A percentile compares a stretch with the other conserved stretches of the same genome.
Conservation (phyloP, 2,329 filamentous ascomycete genomes). For the Botrytis elliptica region DNA sequence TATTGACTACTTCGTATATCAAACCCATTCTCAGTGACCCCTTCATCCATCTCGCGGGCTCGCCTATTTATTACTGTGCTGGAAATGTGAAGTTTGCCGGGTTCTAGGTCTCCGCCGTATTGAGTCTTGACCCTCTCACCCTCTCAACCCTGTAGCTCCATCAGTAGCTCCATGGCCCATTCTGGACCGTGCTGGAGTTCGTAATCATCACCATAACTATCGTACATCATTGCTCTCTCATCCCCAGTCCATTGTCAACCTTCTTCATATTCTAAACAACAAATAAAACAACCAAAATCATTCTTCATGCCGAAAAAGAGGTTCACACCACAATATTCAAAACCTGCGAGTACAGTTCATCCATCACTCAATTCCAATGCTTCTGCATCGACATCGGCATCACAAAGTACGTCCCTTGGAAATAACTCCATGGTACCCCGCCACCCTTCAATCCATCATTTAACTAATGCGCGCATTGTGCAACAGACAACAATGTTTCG, state of each 20-base stretch:
- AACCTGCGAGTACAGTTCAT: conserved; percentile 56
- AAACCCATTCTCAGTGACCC: neutral
- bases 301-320: conserved; percentile 62
- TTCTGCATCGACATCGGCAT: conserved; percentile 38
- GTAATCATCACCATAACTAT: neutral
- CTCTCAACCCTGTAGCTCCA: neutral
- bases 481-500: conserved; percentile 30
- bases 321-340: conserved; percentile 54
- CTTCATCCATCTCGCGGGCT: neutral
- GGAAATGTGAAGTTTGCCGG: neutral
- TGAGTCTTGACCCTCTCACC: neutral
- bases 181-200: neutral
- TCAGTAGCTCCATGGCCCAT: neutral
- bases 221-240: neutral
- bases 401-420: conserved; percentile 26
- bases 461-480: neutral
- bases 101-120: neutral
- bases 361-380: conserved; percentile 44
- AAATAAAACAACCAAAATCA: neutral
- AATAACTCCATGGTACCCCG: conserved; percentile 17
- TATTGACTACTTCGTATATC: neutral
- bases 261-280: neutral
- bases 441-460: neutral
- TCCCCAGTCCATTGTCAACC: too few species aligned
- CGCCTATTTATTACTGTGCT: neutral